Evolutionary conservation across 2,329 filamentous ascomycete species (phyloP).

Genomic region (Paecilomyces dactylethromorphus): DNA sequence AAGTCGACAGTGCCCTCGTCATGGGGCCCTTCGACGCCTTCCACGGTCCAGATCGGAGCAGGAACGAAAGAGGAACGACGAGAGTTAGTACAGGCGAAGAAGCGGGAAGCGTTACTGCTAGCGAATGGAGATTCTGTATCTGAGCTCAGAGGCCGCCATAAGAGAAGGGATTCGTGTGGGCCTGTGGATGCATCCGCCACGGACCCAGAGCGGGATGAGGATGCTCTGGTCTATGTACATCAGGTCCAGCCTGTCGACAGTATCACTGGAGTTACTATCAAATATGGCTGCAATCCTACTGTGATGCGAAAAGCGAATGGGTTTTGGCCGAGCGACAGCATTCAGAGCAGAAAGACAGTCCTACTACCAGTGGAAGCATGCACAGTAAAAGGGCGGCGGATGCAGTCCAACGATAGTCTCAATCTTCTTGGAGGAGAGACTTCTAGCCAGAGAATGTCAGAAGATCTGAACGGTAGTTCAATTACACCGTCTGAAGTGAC

Average conservation of each 20-base stretch:
- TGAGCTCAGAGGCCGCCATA: conserved; percentile 32
- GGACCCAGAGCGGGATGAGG: conserved; percentile 53
- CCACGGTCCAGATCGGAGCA: conserved; percentile 24
- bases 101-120: conserved; percentile 38
- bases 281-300: conserved; percentile 79
- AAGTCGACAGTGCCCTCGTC: conserved; percentile 17
- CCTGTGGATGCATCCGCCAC: conserved; percentile 17
- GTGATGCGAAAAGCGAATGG: conserved; percentile 82
- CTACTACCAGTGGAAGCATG: conserved; percentile 86
- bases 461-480: conserved; percentile 28
- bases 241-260: conserved; percentile 77
- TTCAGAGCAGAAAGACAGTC: conserved; percentile 75
- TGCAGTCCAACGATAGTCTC: conserved; percentile 25
- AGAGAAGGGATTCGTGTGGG: conserved; percentile 40
- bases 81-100: conserved; percentile 42
- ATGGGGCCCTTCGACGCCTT: conserved; percentile 37
- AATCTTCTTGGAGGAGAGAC: conserved; percentile 19
- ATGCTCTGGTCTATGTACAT: conserved; percentile 86
- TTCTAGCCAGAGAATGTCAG: conserved; percentile 12
- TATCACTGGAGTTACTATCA: conserved; percentile 82
- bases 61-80: conserved; percentile 39
- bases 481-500: conserved; percentile 18
- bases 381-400: conserved; percentile 65
- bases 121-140: conserved; percentile 34
- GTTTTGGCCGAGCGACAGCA: conserved; percentile 88